Evolutionary conservation across 495 filamentous ascomycete genomes (phyloP).

Genomic region (Lasiosphaeria miniovina): DNA sequence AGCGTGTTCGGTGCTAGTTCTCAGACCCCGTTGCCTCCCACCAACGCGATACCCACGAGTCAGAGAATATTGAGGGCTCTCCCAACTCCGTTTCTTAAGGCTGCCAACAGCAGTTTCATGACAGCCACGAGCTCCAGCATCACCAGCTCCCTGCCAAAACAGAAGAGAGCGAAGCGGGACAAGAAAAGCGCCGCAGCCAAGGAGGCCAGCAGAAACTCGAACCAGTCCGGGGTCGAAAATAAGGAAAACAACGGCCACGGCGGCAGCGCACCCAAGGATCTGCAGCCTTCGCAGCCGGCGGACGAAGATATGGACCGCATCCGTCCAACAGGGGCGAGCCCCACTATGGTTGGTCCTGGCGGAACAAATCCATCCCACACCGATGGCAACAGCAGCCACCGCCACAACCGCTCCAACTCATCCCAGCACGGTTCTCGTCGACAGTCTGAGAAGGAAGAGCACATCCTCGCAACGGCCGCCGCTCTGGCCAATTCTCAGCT

Average conservation of each 20-base stretch:
- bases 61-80: slow-evolving; percentile 89
- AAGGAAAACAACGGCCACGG: slow-evolving; percentile 42
- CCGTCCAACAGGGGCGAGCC: slow-evolving; percentile 29
- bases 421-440: slow-evolving; percentile 21
- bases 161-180: slow-evolving; percentile 57
- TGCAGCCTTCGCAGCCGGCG: slow-evolving; percentile 24
- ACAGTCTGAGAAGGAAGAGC: slow-evolving; percentile 30
- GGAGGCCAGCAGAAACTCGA: slow-evolving; percentile 35
- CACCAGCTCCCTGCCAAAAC: slow-evolving; percentile 70
- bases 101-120: slow-evolving; percentile 93
- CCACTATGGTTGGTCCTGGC: slow-evolving; percentile 8
- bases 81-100: slow-evolving; percentile 87
- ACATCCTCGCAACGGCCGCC: slow-evolving; percentile 45
- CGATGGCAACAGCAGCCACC: slow-evolving; percentile 26
- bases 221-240: slow-evolving; percentile 29
- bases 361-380: slow-evolving; percentile 16
- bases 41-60: slow-evolving; percentile 82
- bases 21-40: slow-evolving; percentile 65
- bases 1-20: slow-evolving; percentile 69
- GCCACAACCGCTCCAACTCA: slow-evolving; percentile 31
- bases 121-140: slow-evolving; percentile 85
- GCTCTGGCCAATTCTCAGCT: slow-evolving; percentile 32
- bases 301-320: slow-evolving; percentile 39
- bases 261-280: slow-evolving; percentile 13
- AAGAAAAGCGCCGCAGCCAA: slow-evolving; percentile 33